Evolutionary conservation across 78 protist genomes (phyloP).

Genomic region (Acrasis kona): DNA sequence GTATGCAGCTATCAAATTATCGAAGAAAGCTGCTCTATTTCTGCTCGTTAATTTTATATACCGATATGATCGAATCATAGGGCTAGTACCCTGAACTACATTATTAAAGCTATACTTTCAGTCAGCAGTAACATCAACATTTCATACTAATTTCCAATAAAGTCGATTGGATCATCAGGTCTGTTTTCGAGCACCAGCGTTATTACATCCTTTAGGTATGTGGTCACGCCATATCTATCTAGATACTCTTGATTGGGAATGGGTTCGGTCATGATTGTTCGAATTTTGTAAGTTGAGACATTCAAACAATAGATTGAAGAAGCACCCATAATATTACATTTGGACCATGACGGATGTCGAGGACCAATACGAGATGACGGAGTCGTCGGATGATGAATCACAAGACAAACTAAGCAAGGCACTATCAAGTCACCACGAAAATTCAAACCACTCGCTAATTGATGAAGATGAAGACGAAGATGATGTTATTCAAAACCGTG

Average conservation of each 20-base stretch:
- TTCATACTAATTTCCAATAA: conserved; percentile 16
- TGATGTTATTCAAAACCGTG: no score
- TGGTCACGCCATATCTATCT: conserved; percentile 6
- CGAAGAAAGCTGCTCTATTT: background rate
- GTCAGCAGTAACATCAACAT: no score
- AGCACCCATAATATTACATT: no score
- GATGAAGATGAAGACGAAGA: background rate
- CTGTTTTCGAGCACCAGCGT: conserved; percentile 27
- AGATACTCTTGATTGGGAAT: conserved; percentile 35
- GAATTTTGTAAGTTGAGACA: no score
- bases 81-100: conserved; percentile 4
- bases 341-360: no score
- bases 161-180: background rate
- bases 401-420: no score
- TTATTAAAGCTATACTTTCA: no score
- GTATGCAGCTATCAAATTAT: conserved; percentile 22
- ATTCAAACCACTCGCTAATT: background rate
- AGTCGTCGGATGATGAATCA: no score
- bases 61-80: conserved; percentile 12
- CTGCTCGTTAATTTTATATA: background rate
- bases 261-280: no score
- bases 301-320: no score
- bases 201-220: conserved; percentile 29
- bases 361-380: no score
- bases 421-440: no score